Conservation (phyloP, 805 yeast species). For the Metschnikowia continentalis region DNA sequence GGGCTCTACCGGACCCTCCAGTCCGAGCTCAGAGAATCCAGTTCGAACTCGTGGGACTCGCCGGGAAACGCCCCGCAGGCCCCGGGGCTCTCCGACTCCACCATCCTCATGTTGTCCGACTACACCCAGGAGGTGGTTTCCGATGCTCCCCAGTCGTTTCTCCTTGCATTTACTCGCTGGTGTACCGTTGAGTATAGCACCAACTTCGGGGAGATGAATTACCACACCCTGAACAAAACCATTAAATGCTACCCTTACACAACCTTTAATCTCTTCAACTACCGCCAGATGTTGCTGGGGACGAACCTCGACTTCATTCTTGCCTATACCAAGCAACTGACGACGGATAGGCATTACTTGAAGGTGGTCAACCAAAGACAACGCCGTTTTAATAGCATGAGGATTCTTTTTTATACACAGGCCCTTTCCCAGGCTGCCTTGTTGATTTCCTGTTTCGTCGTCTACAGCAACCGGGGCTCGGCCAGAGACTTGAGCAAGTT, state of each 20-base stretch:
- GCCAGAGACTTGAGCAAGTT: conserved; percentile 27
- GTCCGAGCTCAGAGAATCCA: conserved; percentile 17
- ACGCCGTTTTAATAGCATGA: conserved; percentile 19
- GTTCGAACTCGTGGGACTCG: conserved; percentile 13
- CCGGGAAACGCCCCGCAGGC: conserved; percentile 23
- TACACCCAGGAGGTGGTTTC: conserved; percentile 46
- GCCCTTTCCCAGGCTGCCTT: conserved; percentile 27
- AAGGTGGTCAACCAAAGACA: conserved; percentile 15
- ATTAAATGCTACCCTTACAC: conserved; percentile 6
- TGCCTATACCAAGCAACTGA: conserved; percentile 41
- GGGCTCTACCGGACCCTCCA: conserved; percentile 45
- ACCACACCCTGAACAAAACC: conserved; percentile 5
- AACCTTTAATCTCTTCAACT: conserved; percentile 36
- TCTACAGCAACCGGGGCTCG: conserved; percentile 37
- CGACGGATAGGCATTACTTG: conserved; percentile 4
- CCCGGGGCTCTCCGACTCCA: conserved; percentile 44
- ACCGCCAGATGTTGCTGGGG: conserved; percentile 35
- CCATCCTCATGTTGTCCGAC: conserved; percentile 39
- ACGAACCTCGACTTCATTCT: conserved; percentile 42
- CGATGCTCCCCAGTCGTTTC: conserved; percentile 46
- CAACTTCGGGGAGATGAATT: background rate
- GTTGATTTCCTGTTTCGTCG: conserved; percentile 25
- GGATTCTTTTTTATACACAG: conserved; percentile 26
- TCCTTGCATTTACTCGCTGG: conserved; percentile 13
- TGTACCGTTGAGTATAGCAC: conserved; percentile 13